Conservation (phyloP, 2,329 filamentous ascomycete species). For the Metarhizium sp. region DNA sequence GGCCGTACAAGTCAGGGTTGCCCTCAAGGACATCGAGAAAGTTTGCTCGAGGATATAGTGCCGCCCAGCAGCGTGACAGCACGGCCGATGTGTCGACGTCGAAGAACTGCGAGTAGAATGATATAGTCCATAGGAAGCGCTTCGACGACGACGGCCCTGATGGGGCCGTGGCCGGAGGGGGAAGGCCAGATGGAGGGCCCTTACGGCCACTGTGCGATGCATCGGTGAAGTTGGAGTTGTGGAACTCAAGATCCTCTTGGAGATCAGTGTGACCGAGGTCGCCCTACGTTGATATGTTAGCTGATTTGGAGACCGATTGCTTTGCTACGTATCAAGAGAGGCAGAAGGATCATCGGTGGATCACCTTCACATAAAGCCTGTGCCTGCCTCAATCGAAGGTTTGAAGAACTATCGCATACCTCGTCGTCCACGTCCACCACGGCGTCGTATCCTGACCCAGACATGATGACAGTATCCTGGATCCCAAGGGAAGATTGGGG, state of each 20-base stretch:
- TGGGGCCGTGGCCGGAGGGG: constrained; percentile 45
- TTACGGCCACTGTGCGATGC: constrained; percentile 40
- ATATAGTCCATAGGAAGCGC: constrained; percentile 83
- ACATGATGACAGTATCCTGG: constrained; percentile 42
- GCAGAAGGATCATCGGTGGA: neutral
- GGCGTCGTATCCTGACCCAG: constrained; percentile 87
- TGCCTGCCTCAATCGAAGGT: neutral
- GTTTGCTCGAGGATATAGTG: constrained; percentile 85
- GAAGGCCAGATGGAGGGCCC: constrained; percentile 40
- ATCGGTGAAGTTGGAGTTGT: constrained; percentile 78
- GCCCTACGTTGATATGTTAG: constrained; percentile 47
- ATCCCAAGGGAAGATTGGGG: neutral
- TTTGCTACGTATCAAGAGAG: neutral
- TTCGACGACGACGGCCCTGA: constrained; percentile 46
- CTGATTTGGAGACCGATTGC: neutral
- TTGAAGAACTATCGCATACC: constrained; percentile 35
- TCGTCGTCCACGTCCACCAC: constrained; percentile 97
- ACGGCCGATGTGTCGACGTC: constrained; percentile 94
- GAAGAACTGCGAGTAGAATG: constrained; percentile 97
- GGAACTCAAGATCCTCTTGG: constrained; percentile 98
- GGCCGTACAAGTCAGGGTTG: constrained; percentile 92
- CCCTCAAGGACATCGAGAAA: constrained; percentile 96
- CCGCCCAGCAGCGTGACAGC: constrained; percentile 73
- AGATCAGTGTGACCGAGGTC: constrained; percentile 97
- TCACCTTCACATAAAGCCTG: neutral